A percentile compares a stretch with the other conserved stretches of the same genome.
These are phyloP conservation scores for Ophiostoma sp. DNA, from an alignment of 2,329 filamentous ascomycete genomes.

Conservation along the genomic window DNA sequence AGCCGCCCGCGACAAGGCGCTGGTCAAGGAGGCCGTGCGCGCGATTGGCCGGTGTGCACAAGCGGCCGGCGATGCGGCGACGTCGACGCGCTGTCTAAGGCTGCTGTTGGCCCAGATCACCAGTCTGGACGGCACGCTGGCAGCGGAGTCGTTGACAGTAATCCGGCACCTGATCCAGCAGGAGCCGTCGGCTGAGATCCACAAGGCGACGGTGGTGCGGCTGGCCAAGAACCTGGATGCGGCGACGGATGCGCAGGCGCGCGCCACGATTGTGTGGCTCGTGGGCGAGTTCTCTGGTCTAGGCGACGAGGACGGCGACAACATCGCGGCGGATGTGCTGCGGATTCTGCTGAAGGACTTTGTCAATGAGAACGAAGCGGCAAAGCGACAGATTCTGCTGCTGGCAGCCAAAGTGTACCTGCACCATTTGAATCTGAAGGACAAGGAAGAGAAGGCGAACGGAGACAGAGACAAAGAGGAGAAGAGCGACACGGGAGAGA, in stretches of 20 bases:
- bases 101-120: constrained; percentile 83
- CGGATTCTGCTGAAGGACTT: constrained; percentile 79
- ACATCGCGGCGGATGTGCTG: constrained; percentile 87
- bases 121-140: constrained; percentile 77
- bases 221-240: constrained; percentile 88
- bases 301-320: constrained; percentile 77
- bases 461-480: neutral
- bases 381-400: constrained; percentile 85
- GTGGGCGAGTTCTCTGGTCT: constrained; percentile 87
- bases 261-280: constrained; percentile 95
- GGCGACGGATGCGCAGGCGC: constrained; percentile 77
- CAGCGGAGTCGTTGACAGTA: constrained; percentile 88
- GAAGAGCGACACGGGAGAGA: neutral
- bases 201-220: constrained; percentile 78
- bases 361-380: constrained; percentile 72
- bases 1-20: constrained; percentile 62
- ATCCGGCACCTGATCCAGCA: constrained; percentile 94
- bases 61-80: constrained; percentile 47
- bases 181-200: constrained; percentile 59
- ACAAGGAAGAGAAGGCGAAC: constrained; percentile 19
- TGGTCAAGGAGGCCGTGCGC: constrained; percentile 83
- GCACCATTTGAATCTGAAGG: constrained; percentile 65
- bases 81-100: constrained; percentile 72
- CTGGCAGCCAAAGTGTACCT: constrained; percentile 96
- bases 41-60: constrained; percentile 93